Evolutionary conservation across 2,329 filamentous ascomycete species (phyloP), one percentile per base, ranked within the genome.

Genomic region (Alternaria arborescens): DNA sequence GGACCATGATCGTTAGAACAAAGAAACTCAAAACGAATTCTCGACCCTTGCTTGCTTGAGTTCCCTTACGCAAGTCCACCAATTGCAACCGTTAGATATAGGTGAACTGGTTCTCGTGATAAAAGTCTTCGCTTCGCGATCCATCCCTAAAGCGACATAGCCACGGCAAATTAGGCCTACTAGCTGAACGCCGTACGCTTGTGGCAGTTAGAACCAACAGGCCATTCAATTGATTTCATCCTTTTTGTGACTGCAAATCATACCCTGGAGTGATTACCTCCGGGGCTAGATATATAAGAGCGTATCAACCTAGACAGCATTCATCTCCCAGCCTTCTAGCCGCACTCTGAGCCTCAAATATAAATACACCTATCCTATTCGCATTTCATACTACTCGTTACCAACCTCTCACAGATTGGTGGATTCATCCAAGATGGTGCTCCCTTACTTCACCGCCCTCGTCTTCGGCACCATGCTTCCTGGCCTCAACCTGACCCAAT

Each of bases 391-490:
- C 32, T 0, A 2, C 2, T 22, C 18, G 24, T 32, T 38, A 8
- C 2, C 14, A 50, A 12, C 4, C 1, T n/a, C 2, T 18, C 3
- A 1, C 14, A 3, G 14, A 5, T 7, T 50, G 5, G 5, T 11
- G 1, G n/a, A 10, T 12, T 24, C 32, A 0, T 12, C 20, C 14
- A 50, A 50, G 2, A 50, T 50, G 46, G 46, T 50, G 14, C 46
- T 50, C 20, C 30, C 46, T 14, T 50, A 50, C 46, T 50, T 50
- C 46, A 50, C 46, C 20, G 46, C 46, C 30, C 14, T 50, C 30
- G 46, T 50, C 46, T 50, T 50, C 32, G 46, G 46, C 14, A 50
- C 46, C 46, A 50, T 50, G 46, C 46, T 50, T 14, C 46, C 32
- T 16, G 32, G 46, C 20, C 30, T 50, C 8, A 38, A 50, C 46